Conservation (phyloP, 495 filamentous ascomycete genomes). For the Penicillium chermesinum region DNA sequence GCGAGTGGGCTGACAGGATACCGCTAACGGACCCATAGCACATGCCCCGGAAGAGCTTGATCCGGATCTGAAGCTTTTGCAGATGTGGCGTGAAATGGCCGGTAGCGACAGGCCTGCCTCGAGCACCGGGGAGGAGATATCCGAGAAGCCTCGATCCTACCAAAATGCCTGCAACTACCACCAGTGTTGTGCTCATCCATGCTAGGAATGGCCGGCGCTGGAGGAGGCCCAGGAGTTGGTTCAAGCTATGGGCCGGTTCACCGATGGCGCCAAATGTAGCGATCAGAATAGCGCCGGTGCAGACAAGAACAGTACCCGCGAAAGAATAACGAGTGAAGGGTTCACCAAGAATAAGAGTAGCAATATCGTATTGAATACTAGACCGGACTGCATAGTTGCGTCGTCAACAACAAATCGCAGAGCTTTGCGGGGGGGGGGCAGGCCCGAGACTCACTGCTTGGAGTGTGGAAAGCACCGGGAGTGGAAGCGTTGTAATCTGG, state of each 20-base stretch:
- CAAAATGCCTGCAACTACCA: constrained; percentile 67
- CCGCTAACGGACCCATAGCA: constrained; percentile 86
- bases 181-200: constrained; percentile 78
- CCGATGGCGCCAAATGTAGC: constrained; percentile 90
- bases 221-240: constrained; percentile 74
- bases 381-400: constrained; percentile 53
- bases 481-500: constrained; percentile 92
- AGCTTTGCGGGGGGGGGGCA: not conserved
- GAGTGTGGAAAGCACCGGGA: constrained; percentile 91
- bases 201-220: constrained; percentile 70
- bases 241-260: constrained; percentile 87
- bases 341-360: constrained; percentile 87
- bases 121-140: constrained; percentile 37
- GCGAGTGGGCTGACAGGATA: constrained; percentile 86
- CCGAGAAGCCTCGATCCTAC: constrained; percentile 54
- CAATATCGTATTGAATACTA: constrained; percentile 99
- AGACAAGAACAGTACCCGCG: constrained; percentile 83
- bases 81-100: constrained; percentile 42
- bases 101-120: constrained; percentile 26
- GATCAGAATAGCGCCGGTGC: constrained; percentile 79
- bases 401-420: not conserved
- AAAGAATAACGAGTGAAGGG: constrained; percentile 90
- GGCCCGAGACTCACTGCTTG: constrained; percentile 65
- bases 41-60: constrained; percentile 82
- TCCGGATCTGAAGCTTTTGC: constrained; percentile 37